phyloP scores from a whole-genome alignment of 139 green algal genomes.

The Axilococcus clingmanii region DNA sequence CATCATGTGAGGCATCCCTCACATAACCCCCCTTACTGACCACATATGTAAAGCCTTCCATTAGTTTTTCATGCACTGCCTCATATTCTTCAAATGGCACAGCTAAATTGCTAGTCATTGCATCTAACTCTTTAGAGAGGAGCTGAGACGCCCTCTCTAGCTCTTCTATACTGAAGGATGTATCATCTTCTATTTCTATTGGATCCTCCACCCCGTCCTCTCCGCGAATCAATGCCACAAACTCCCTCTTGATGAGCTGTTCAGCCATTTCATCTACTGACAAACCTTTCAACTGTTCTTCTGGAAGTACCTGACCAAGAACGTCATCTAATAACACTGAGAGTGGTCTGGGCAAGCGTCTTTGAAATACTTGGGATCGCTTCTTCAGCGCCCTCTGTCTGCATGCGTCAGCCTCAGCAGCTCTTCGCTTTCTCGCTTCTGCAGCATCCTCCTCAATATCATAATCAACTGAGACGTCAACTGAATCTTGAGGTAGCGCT shows the following conservation, averaged over 20 bases:
- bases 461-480: constrained; percentile 5
- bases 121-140: background rate
- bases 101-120: background rate
- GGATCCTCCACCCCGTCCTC: constrained; percentile 21
- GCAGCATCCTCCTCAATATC: constrained; percentile 75
- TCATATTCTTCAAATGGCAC: constrained; percentile 34
- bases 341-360: constrained; percentile 57
- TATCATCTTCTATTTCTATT: background rate
- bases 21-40: constrained; percentile 39
- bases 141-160: background rate
- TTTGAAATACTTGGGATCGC: constrained; percentile 57
- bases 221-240: constrained; percentile 42
- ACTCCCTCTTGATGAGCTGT: constrained; percentile 38
- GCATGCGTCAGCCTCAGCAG: constrained; percentile 40
- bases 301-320: constrained; percentile 16
- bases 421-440: constrained; percentile 42
- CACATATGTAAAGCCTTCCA: constrained; percentile 58
- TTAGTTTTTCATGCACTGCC: constrained; percentile 33
- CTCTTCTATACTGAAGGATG: background rate
- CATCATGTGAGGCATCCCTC: constrained; percentile 29
- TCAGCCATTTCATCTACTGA: constrained; percentile 52
- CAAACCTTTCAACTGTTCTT: constrained; percentile 5
- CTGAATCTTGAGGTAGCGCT: constrained; percentile 36
- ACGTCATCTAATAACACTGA: constrained; percentile 26
- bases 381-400: constrained; percentile 31